phyloP scores from a whole-genome alignment of 176 grass and related monocot species.

The Aegilops umbellulata region DNA sequence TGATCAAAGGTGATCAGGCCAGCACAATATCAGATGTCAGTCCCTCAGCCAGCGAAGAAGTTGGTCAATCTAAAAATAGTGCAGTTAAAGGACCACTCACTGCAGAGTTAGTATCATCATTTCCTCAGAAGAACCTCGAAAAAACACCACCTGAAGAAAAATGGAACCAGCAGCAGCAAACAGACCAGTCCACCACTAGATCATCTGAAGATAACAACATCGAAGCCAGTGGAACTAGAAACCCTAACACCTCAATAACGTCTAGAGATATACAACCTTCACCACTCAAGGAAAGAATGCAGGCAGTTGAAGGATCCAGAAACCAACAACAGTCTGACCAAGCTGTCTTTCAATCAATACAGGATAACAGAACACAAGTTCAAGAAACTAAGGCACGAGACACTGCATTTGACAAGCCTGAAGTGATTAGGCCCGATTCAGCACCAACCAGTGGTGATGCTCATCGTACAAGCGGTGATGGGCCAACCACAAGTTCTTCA shows the following conservation, averaged over 20 bases:
- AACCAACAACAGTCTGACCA: background rate
- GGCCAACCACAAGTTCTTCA: background rate
- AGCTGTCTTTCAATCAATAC: background rate
- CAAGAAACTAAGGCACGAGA: slow-evolving; percentile 6
- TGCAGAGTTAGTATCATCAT: background rate
- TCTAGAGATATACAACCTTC: background rate
- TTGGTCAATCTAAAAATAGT: background rate
- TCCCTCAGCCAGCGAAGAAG: background rate
- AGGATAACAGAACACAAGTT: background rate
- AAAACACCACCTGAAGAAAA: slow-evolving; percentile 1
- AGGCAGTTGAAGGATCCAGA: slow-evolving; percentile 4
- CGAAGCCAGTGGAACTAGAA: background rate
- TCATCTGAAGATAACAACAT: slow-evolving; percentile 20
- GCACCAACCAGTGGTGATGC: background rate
- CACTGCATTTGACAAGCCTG: slow-evolving; percentile 2
- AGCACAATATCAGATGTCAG: background rate
- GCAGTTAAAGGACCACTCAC: background rate
- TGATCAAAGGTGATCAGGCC: background rate
- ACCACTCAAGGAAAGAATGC: background rate
- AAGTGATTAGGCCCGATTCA: background rate
- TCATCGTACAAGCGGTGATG: background rate
- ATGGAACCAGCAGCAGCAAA: slow-evolving; percentile 4
- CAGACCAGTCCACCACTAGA: background rate
- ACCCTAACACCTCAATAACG: background rate
- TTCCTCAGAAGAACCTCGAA: background rate